phyloP scores from a whole-genome alignment of 495 filamentous ascomycete species.

The Penicillium paxilli region DNA sequence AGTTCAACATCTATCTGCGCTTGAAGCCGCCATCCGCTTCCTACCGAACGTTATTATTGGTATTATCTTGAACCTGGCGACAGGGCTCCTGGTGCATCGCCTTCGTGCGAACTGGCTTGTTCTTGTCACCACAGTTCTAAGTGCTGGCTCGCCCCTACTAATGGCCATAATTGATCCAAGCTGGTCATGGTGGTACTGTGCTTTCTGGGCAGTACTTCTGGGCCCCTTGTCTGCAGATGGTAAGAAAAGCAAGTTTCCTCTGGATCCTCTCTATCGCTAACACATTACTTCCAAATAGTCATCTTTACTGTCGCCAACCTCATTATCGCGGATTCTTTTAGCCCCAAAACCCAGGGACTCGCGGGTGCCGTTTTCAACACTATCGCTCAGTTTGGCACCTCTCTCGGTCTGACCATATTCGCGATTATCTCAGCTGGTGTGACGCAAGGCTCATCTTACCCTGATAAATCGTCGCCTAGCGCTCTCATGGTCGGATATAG shows the following conservation, averaged over 20 bases:
- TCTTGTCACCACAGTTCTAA: slow-evolving; percentile 39
- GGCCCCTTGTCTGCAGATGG: slow-evolving; percentile 50
- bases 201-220: slow-evolving; percentile 50
- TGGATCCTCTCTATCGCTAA: slow-evolving; percentile 8
- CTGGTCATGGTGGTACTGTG: slow-evolving; percentile 58
- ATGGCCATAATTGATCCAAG: slow-evolving; percentile 46
- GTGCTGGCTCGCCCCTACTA: slow-evolving; percentile 50
- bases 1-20: slow-evolving; percentile 42
- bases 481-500: slow-evolving; percentile 58
- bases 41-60: slow-evolving; percentile 55
- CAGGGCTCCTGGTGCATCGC: slow-evolving; percentile 52
- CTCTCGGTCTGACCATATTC: slow-evolving; percentile 56
- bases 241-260: slow-evolving; percentile 30
- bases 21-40: slow-evolving; percentile 54
- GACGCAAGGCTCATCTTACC: slow-evolving; percentile 34
- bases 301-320: slow-evolving; percentile 60
- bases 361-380: slow-evolving; percentile 68
- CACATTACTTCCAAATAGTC: slow-evolving; percentile 37
- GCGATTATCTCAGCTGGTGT: slow-evolving; percentile 55
- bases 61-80: slow-evolving; percentile 48
- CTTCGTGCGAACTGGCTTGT: slow-evolving; percentile 49
- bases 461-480: slow-evolving; percentile 28
- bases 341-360: slow-evolving; percentile 56
- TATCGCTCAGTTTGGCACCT: slow-evolving; percentile 59
- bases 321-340: slow-evolving; percentile 59